A percentile compares a stretch with the other conserved stretches of the same genome.
Evolutionary conservation across 2,329 filamentous ascomycete genomes (phyloP).

Genomic region (Exserohilum turcica): DNA sequence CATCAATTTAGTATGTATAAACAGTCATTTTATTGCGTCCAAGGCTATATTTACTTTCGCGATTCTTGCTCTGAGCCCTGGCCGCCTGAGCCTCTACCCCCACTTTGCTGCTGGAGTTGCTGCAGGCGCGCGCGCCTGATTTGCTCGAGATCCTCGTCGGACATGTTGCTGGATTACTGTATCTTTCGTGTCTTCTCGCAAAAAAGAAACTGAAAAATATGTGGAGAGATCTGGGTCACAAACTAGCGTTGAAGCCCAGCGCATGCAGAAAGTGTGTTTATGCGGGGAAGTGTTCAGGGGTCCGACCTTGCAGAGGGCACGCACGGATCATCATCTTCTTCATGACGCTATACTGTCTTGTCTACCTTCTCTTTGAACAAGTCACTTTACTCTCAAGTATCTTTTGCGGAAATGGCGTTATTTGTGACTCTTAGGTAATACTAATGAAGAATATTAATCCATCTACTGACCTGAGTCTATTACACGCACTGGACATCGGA

Average conservation of each 20-base stretch:
- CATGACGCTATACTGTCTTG: too few relatives aligned
- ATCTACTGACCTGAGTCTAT: too few relatives aligned
- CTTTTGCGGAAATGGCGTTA: too few relatives aligned
- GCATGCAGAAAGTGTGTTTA: conserved; percentile 11
- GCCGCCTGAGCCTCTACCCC: conserved; percentile 57
- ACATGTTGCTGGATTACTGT: conserved; percentile 53
- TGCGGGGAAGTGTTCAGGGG: conserved; percentile 15
- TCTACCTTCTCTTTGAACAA: too few relatives aligned
- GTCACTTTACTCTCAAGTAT: too few relatives aligned
- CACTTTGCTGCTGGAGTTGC: conserved; percentile 80
- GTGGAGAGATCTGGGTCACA: conserved; percentile 5
- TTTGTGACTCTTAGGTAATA: too few relatives aligned
- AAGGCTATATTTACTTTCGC: conserved; percentile 48
- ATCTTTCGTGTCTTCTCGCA: not conserved
- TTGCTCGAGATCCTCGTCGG: conserved; percentile 73
- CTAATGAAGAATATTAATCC: too few relatives aligned
- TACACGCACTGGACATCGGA: too few relatives aligned
- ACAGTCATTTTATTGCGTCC: not conserved
- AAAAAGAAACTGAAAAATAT: not conserved
- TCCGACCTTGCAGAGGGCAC: not conserved
- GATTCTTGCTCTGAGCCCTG: conserved; percentile 63
- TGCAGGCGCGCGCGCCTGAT: conserved; percentile 91
- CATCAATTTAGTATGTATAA: not conserved
- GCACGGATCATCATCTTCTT: too few relatives aligned
- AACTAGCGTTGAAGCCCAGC: not conserved